Evolutionary conservation across 2,329 filamentous ascomycete species (phyloP).

Genomic region (Metarhizium brunneum): DNA sequence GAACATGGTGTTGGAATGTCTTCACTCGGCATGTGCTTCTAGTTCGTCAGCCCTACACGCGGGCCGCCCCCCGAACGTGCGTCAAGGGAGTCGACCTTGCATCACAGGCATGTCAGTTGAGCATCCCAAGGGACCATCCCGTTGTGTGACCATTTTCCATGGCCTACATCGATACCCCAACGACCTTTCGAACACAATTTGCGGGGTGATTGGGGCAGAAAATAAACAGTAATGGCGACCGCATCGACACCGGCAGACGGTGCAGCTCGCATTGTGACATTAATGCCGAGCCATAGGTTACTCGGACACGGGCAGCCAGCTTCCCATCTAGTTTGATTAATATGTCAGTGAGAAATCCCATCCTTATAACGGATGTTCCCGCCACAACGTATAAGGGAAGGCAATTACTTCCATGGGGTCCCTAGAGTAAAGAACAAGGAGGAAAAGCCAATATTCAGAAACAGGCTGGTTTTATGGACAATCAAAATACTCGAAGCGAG

Average conservation of each 20-base stretch:
- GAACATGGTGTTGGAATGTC: slow-evolving; percentile 7
- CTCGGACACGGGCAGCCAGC: too few relatives aligned
- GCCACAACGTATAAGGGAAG: too few relatives aligned
- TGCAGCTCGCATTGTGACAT: background rate
- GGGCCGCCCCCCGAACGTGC: slow-evolving; percentile 7
- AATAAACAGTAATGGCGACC: background rate
- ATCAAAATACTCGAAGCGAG: too few relatives aligned
- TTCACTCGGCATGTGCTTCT: slow-evolving; percentile 5
- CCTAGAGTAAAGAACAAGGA: too few relatives aligned
- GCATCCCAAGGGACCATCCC: background rate
- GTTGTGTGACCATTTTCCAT: background rate
- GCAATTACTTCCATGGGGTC: too few relatives aligned
- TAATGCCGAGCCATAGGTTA: background rate
- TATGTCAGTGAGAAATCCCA: background rate
- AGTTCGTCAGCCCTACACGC: slow-evolving; percentile 8
- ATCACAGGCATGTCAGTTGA: slow-evolving; percentile 2
- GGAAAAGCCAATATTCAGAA: too few relatives aligned
- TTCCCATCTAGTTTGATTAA: background rate
- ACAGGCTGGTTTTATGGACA: too few relatives aligned
- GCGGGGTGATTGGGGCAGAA: background rate
- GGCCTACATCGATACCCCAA: background rate
- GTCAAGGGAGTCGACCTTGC: slow-evolving; percentile 4
- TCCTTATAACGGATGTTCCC: too few relatives aligned
- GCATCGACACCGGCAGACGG: background rate
- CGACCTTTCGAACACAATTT: background rate